phyloP scores from a whole-genome alignment of 2,329 filamentous ascomycete species.

The Scytalidium sp. region DNA sequence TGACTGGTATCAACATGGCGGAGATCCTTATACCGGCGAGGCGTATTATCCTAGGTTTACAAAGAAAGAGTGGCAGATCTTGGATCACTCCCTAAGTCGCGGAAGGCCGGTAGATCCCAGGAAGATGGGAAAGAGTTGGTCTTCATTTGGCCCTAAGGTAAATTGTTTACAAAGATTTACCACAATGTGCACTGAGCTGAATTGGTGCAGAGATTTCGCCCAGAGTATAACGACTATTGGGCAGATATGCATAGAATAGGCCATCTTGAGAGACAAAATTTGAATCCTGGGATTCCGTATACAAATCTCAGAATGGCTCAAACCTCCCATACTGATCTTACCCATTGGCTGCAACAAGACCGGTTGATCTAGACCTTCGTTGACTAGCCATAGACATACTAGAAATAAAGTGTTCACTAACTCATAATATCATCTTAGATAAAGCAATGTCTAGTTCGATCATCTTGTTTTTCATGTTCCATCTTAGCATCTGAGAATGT shows the following conservation, averaged over 20 bases:
- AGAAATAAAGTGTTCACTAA: too few relatives aligned
- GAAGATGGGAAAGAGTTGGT: slow-evolving; percentile 23
- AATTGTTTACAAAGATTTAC: background rate
- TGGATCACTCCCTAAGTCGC: slow-evolving; percentile 6
- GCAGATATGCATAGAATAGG: slow-evolving; percentile 22
- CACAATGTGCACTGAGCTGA: slow-evolving; percentile 1
- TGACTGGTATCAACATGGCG: slow-evolving; percentile 16
- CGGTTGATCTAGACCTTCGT: background rate
- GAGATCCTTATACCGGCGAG: slow-evolving; percentile 4
- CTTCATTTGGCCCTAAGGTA: slow-evolving; percentile 21
- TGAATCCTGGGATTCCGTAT: background rate
- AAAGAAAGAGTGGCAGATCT: slow-evolving; percentile 12
- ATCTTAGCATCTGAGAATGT: too few relatives aligned
- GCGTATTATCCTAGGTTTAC: slow-evolving; percentile 22
- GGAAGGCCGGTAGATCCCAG: slow-evolving; percentile 9
- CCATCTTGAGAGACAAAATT: background rate
- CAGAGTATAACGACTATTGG: slow-evolving; percentile 25
- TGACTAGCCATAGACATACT: too few relatives aligned
- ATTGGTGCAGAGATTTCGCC: slow-evolving; percentile 18
- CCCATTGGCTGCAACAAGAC: background rate
- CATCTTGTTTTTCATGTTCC: too few relatives aligned
- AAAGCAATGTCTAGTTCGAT: too few relatives aligned
- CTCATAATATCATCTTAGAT: too few relatives aligned
- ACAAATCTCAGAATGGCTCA: background rate
- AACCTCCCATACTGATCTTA: background rate